Conservation (phyloP, 139 green algal genomes). For the Chlorella sorokiniana region DNA sequence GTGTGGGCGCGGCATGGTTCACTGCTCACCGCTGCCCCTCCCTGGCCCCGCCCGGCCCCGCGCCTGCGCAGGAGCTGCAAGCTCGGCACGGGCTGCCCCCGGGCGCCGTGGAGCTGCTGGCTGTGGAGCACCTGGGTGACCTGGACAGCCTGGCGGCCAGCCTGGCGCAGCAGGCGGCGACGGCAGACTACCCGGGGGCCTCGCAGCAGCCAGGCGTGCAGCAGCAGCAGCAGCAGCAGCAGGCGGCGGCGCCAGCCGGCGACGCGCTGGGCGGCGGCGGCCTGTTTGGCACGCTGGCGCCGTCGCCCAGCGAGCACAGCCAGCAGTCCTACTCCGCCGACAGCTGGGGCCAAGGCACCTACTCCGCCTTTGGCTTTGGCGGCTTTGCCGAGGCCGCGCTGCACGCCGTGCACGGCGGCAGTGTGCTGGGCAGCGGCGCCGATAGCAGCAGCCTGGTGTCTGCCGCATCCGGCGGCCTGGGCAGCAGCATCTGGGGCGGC, state of each 20-base stretch:
- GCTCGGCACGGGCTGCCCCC: conserved; percentile 13
- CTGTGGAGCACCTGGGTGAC: conserved; percentile 26
- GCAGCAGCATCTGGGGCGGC: conserved; percentile 10
- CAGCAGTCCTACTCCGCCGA: not conserved
- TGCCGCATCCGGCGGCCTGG: not conserved
- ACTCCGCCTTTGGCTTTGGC: conserved; percentile 7
- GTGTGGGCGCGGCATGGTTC: no score
- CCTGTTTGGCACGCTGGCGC: conserved; percentile 19
- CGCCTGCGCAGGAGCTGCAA: conserved; percentile 12
- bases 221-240: conserved; percentile 14
- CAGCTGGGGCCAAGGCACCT: conserved; percentile 1
- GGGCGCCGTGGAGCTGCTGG: not conserved
- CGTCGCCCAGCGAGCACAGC: not conserved
- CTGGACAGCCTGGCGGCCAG: conserved; percentile 15
- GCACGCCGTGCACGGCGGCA: conserved; percentile 18
- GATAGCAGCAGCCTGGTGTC: not conserved
- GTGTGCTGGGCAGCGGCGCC: conserved; percentile 1
- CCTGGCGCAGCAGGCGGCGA: conserved; percentile 27
- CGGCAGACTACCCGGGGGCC: conserved; percentile 2
- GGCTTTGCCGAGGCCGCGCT: conserved; percentile 20
- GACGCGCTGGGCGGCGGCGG: not conserved
- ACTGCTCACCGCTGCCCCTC: no score
- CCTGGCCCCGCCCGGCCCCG: no score
- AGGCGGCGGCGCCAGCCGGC: not conserved
- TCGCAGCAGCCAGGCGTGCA: conserved; percentile 18